phyloP scores from a whole-genome alignment of 768 basidiomycete genomes.

The Termitomyces sp. region DNA sequence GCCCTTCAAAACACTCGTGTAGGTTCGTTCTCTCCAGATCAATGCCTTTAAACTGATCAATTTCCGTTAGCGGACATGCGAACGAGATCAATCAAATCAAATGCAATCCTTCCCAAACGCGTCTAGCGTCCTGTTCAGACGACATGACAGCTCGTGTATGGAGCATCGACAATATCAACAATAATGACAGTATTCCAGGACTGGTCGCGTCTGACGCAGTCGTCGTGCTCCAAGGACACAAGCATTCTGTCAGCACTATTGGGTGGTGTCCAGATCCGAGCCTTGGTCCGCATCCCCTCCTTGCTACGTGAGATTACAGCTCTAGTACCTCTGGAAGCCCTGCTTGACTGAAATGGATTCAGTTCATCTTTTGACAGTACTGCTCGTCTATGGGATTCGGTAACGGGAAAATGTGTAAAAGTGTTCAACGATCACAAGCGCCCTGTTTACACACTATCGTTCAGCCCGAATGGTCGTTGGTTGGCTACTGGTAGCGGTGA shows the following conservation, averaged over 20 bases:
- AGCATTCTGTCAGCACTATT: constrained; percentile 56
- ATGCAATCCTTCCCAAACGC: constrained; percentile 58
- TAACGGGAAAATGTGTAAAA: constrained; percentile 69
- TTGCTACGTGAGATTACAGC: constrained; percentile 57
- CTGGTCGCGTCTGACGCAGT: constrained; percentile 29
- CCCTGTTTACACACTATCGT: constrained; percentile 68
- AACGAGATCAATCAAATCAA: constrained; percentile 79
- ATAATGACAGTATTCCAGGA: constrained; percentile 36
- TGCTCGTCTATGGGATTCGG: constrained; percentile 78
- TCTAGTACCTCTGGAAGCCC: not conserved
- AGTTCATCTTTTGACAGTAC: constrained; percentile 82
- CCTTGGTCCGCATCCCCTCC: constrained; percentile 48
- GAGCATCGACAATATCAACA: constrained; percentile 43
- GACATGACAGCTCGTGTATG: constrained; percentile 76
- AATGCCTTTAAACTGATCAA: not conserved
- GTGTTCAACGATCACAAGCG: constrained; percentile 68
- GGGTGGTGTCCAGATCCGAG: constrained; percentile 60
- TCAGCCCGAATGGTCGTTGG: constrained; percentile 69
- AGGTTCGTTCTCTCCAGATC: constrained; percentile 21
- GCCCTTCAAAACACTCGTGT: constrained; percentile 63
- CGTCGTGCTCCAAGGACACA: constrained; percentile 58
- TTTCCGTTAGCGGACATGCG: constrained; percentile 53
- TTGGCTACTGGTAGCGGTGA: constrained; percentile 79
- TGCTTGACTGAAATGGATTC: constrained; percentile 2
- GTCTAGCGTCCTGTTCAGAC: constrained; percentile 78